Percentiles rank a stretch among this genome's conserved stretches.
Conservation (phyloP, 2,329 filamentous ascomycete species). For the Fusarium sp. region DNA sequence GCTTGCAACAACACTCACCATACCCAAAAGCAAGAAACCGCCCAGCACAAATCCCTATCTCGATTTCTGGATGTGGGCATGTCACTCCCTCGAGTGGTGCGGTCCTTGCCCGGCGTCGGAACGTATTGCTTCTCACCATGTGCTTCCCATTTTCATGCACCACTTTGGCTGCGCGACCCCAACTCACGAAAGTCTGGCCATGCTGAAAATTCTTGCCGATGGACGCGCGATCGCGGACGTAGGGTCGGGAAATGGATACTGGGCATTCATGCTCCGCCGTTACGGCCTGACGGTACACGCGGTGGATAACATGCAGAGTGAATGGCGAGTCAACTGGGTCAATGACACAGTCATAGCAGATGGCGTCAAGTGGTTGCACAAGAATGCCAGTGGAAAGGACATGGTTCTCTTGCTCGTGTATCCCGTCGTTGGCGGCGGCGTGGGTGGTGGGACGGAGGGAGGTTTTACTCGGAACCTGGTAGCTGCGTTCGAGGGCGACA, state of each 20-base stretch:
- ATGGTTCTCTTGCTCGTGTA: slow-evolving; percentile 78
- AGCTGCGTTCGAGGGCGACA: slow-evolving; percentile 71
- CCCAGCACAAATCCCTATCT: slow-evolving; percentile 72
- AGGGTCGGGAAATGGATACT: slow-evolving; percentile 81
- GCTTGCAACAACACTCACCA: slow-evolving; percentile 54
- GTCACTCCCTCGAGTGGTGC: slow-evolving; percentile 73
- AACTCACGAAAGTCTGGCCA: slow-evolving; percentile 72
- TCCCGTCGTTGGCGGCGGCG: slow-evolving; percentile 73
- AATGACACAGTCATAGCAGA: slow-evolving; percentile 73
- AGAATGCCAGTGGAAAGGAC: slow-evolving; percentile 62
- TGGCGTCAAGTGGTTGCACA: slow-evolving; percentile 69
- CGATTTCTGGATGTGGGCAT: slow-evolving; percentile 75
- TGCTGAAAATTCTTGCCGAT: slow-evolving; percentile 68
- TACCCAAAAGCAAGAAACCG: slow-evolving; percentile 62
- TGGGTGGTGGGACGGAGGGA: slow-evolving; percentile 73
- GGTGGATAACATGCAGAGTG: slow-evolving; percentile 75
- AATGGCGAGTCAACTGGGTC: slow-evolving; percentile 78
- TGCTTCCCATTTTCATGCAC: slow-evolving; percentile 80
- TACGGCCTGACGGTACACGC: slow-evolving; percentile 68
- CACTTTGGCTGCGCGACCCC: slow-evolving; percentile 82
- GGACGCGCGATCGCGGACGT: slow-evolving; percentile 71
- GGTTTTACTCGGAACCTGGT: slow-evolving; percentile 75
- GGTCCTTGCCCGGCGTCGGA: slow-evolving; percentile 68
- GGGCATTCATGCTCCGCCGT: slow-evolving; percentile 76
- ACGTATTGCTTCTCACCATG: slow-evolving; percentile 70